Evolutionary conservation across 2,329 filamentous ascomycete species (phyloP).

Genomic region (Pseudogymnoascus sp.): DNA sequence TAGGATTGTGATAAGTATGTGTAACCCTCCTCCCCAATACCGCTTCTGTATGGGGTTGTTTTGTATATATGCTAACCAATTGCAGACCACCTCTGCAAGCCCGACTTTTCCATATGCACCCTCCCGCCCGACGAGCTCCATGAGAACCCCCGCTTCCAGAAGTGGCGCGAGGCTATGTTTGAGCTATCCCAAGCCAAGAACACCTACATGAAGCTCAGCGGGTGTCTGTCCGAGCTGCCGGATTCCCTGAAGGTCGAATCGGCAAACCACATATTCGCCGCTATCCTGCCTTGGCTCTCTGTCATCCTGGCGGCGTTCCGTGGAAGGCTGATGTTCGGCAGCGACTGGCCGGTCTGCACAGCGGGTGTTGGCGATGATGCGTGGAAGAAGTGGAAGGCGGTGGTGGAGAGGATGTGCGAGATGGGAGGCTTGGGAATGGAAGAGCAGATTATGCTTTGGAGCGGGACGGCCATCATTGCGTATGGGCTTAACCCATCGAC

Average conservation of each 20-base stretch:
- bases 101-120: conserved; percentile 61
- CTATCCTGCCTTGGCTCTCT: conserved; percentile 63
- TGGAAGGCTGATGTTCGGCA: conserved; percentile 78
- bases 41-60: neutral
- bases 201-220: conserved; percentile 90
- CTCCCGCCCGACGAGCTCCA: conserved; percentile 35
- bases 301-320: conserved; percentile 68
- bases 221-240: conserved; percentile 72
- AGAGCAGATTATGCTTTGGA: conserved; percentile 63
- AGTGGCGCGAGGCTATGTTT: conserved; percentile 64
- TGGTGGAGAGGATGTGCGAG: conserved; percentile 62
- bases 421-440: conserved; percentile 54
- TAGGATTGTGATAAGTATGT: conserved; percentile 29
- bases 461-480: conserved; percentile 61
- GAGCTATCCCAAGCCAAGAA: conserved; percentile 56
- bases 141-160: conserved; percentile 41
- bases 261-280: conserved; percentile 52
- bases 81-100: conserved; percentile 83
- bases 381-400: conserved; percentile 68
- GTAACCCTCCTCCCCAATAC: neutral
- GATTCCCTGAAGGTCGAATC: conserved; percentile 42
- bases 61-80: conserved; percentile 14
- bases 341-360: conserved; percentile 90
- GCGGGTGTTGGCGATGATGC: conserved; percentile 45
- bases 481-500: conserved; percentile 45